phyloP scores from a whole-genome alignment of 352 stramenopile species.

The Phytophthora europaea region DNA sequence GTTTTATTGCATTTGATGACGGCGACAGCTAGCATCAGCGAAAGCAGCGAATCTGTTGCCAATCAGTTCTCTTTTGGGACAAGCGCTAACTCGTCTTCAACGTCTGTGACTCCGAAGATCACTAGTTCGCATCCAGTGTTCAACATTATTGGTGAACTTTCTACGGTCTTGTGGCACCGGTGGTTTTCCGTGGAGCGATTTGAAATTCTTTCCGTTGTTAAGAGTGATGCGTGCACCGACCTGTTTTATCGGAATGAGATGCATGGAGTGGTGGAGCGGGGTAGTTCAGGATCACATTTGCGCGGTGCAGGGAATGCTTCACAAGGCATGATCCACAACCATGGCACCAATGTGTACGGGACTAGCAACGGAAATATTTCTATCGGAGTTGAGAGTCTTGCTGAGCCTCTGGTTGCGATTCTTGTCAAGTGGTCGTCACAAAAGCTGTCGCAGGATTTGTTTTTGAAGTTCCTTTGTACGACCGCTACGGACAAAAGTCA shows the following conservation, averaged over 20 bases:
- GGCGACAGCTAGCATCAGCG: slow-evolving; percentile 55
- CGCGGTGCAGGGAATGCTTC: slow-evolving; percentile 27
- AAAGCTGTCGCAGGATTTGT: slow-evolving; percentile 80
- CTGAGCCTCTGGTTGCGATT: slow-evolving; percentile 62
- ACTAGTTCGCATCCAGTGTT: slow-evolving; percentile 87
- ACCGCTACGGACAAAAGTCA: slow-evolving; percentile 36
- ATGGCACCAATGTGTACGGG: slow-evolving; percentile 49
- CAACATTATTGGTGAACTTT: slow-evolving; percentile 90
- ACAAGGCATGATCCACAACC: slow-evolving; percentile 46
- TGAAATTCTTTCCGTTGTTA: slow-evolving; percentile 81
- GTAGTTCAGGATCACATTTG: slow-evolving; percentile 37
- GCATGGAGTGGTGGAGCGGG: slow-evolving; percentile 42
- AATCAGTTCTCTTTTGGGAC: slow-evolving; percentile 83
- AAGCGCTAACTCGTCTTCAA: slow-evolving; percentile 42
- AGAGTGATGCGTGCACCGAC: slow-evolving; percentile 69
- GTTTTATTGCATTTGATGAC: slow-evolving; percentile 89
- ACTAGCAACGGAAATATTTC: slow-evolving; percentile 33
- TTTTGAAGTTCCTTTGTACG: slow-evolving; percentile 78
- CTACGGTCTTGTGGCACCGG: slow-evolving; percentile 89
- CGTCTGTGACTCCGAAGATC: slow-evolving; percentile 40
- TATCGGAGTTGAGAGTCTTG: slow-evolving; percentile 67
- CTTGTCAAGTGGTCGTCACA: slow-evolving; percentile 86
- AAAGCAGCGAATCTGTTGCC: slow-evolving; percentile 53
- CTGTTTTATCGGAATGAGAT: slow-evolving; percentile 72
- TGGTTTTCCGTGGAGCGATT: slow-evolving; percentile 93